Percentiles rank a stretch among this genome's conserved stretches.
These are phyloP conservation scores for Irpex lacteus DNA, from an alignment of 1,284 basidiomycete genomes.

Conservation along the genomic window DNA sequence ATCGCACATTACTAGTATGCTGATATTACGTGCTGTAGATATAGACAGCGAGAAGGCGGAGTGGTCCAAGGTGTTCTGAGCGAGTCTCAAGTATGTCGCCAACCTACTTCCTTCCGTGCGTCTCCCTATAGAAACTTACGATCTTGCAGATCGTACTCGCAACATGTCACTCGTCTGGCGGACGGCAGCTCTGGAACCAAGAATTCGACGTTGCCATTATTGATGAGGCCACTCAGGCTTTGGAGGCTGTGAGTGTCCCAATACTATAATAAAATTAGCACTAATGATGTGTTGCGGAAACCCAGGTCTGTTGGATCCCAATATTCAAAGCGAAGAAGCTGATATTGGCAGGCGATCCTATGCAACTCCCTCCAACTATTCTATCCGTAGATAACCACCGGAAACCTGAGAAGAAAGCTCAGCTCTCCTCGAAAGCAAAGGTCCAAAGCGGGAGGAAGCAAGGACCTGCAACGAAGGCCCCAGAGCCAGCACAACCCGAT, in stretches of 20 bases:
- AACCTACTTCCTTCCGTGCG: neutral
- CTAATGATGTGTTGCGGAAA: no score
- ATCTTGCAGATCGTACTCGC: conserved; percentile 73
- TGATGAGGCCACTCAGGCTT: conserved; percentile 94
- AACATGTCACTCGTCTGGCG: conserved; percentile 91
- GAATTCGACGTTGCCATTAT: conserved; percentile 91
- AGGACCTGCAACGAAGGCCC: neutral
- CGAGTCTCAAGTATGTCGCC: conserved; percentile 62
- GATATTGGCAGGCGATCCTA: conserved; percentile 87
- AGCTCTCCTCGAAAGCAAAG: conserved; percentile 24
- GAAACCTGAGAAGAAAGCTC: conserved; percentile 27
- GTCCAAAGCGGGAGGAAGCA: conserved; percentile 4
- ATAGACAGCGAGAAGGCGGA: conserved; percentile 82
- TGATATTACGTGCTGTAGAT: conserved; percentile 42
- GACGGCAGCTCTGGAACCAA: conserved; percentile 71
- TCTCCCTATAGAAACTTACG: neutral
- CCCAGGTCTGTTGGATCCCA: conserved; percentile 91
- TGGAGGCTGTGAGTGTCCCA: conserved; percentile 73
- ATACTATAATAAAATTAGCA: neutral
- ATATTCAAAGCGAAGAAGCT: conserved; percentile 88
- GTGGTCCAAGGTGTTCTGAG: conserved; percentile 79
- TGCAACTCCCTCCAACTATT: conserved; percentile 93
- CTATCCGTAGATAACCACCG: conserved; percentile 48
- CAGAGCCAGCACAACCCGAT: neutral
- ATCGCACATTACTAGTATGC: neutral